Percentiles rank a stretch among this genome's conserved stretches.
phyloP scores from a whole-genome alignment of 192 early-diverging fungal species.

The Coemansia sp. region DNA sequence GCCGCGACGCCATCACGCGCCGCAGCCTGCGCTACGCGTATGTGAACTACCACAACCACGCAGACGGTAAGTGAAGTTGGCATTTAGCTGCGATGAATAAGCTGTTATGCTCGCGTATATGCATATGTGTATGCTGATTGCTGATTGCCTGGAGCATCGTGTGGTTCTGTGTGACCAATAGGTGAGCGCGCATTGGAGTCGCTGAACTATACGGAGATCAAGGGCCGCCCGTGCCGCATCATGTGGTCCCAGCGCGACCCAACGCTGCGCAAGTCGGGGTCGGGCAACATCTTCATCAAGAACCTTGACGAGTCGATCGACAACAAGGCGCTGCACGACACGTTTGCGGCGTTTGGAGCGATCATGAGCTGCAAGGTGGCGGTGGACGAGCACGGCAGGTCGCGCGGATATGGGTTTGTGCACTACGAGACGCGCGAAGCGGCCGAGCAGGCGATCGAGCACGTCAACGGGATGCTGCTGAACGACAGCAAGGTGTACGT shows the following conservation, averaged over 20 bases:
- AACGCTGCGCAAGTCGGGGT: conserved; percentile 82
- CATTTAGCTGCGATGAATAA: no score
- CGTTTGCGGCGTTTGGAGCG: conserved; percentile 95
- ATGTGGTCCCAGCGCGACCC: conserved; percentile 99
- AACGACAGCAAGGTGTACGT: conserved; percentile 98
- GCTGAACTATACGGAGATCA: conserved; percentile 96
- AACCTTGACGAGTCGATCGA: conserved; percentile 97
- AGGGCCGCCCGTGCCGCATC: conserved; percentile 95
- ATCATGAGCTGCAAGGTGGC: conserved; percentile 99
- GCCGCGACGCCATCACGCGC: conserved; percentile 95
- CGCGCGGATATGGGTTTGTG: conserved; percentile 97
- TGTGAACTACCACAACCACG: conserved; percentile 94
- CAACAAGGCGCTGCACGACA: conserved; percentile 99
- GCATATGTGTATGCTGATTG: background rate
- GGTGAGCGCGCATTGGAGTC: conserved; percentile 87
- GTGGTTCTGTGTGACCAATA: conserved; percentile 9
- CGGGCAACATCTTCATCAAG: conserved; percentile 99
- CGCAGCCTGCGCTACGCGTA: conserved; percentile 96
- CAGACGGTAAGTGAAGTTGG: conserved; percentile 66
- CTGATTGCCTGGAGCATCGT: no score
- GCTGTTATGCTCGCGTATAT: no score
- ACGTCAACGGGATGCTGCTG: conserved; percentile 99
- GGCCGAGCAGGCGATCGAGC: conserved; percentile 93
- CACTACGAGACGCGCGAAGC: conserved; percentile 96
- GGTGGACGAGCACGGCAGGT: conserved; percentile 68